Evolutionary conservation across 208 protist genomes (phyloP).

Genomic region (Entamoeba histolytica): DNA sequence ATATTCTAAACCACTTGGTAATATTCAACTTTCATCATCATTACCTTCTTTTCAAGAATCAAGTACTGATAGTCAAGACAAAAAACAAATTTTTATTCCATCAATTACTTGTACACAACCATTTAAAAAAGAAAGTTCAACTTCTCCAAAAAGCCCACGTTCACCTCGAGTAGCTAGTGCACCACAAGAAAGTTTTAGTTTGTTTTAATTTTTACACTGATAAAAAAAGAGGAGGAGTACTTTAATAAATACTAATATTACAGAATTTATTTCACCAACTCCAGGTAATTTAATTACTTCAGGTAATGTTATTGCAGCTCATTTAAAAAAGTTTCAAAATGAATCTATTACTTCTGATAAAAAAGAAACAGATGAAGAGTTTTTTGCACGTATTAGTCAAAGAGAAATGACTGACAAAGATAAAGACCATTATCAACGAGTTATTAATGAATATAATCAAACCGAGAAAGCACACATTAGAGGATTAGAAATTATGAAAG

Average conservation of each 20-base stretch:
- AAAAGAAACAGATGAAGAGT: neutral
- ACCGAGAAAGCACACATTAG: neutral
- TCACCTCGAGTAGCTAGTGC: too few species aligned
- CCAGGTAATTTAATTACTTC: neutral
- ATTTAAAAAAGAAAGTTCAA: too few species aligned
- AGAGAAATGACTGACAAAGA: neutral
- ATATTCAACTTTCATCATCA: too few species aligned
- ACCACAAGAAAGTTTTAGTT: too few species aligned
- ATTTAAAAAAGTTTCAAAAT: neutral
- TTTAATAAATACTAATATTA: neutral
- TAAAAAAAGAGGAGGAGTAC: too few species aligned
- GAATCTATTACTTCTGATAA: neutral
- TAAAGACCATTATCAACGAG: neutral
- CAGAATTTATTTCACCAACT: neutral
- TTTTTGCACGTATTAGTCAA: neutral
- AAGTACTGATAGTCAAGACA: too few species aligned
- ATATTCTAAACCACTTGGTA: too few species aligned
- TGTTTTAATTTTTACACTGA: too few species aligned
- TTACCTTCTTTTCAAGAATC: too few species aligned
- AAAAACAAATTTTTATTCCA: too few species aligned
- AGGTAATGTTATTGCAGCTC: neutral
- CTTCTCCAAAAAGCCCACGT: too few species aligned
- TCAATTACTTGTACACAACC: too few species aligned
- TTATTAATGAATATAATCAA: neutral
- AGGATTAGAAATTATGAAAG: neutral